These are phyloP conservation scores for Chaetomium sp. DNA, from an alignment of 2,329 filamentous ascomycete genomes.

Conservation along the genomic window DNA sequence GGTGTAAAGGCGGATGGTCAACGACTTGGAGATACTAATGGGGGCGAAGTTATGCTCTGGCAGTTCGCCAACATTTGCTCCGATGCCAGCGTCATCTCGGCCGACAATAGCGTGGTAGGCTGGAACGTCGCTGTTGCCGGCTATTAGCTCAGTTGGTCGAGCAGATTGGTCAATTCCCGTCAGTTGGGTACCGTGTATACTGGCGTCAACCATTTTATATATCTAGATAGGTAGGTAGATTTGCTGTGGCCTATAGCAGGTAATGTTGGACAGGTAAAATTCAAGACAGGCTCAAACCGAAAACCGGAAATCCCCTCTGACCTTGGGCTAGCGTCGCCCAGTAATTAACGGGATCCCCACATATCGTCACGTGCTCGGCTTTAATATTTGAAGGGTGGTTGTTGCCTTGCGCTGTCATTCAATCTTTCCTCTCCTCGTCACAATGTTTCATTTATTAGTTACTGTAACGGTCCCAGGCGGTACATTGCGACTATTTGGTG, in stretches of 20 bases:
- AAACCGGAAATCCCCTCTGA: no score
- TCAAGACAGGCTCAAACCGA: no score
- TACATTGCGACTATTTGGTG: no score
- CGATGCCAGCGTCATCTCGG: background rate
- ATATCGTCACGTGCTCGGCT: no score
- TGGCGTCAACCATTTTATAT: background rate
- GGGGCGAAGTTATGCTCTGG: background rate
- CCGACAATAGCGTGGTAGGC: background rate
- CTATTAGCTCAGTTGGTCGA: background rate
- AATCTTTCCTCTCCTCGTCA: no score
- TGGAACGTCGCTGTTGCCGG: background rate
- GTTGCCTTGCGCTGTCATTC: no score
- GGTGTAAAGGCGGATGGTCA: slow-evolving; percentile 39
- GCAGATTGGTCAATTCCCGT: background rate
- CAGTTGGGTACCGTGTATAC: background rate
- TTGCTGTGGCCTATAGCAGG: background rate
- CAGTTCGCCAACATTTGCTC: background rate
- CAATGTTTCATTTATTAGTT: no score
- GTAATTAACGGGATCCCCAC: no score
- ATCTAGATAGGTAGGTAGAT: background rate
- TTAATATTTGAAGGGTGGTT: no score
- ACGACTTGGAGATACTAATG: background rate
- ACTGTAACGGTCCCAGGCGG: no score
- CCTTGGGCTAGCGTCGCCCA: no score
- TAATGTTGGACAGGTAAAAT: no score